These are phyloP conservation scores for Parastagonospora nodorum DNA, from an alignment of 2,329 filamentous ascomycete species.

Conservation along the genomic window DNA sequence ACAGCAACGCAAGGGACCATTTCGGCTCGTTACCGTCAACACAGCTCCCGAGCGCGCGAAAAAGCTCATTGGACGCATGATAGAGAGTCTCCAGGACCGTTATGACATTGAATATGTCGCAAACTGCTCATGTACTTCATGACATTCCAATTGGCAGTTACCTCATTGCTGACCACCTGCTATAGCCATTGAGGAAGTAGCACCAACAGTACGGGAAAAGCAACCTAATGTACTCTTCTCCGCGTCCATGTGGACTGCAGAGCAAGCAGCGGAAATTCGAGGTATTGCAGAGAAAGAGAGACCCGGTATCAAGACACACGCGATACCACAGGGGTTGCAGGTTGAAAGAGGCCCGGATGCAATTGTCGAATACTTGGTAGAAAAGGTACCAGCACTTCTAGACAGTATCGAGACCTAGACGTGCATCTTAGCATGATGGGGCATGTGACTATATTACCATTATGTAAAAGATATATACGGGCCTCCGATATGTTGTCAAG, in stretches of 20 bases:
- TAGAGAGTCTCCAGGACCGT: conserved; percentile 64
- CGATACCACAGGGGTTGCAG: conserved; percentile 60
- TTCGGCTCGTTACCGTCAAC: conserved; percentile 70
- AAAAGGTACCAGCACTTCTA: conserved; percentile 46
- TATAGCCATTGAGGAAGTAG: conserved; percentile 61
- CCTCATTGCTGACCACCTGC: background rate
- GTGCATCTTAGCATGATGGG: background rate
- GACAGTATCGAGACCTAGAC: conserved; percentile 11
- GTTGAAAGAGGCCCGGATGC: conserved; percentile 60
- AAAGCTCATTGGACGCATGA: conserved; percentile 64
- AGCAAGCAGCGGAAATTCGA: conserved; percentile 55
- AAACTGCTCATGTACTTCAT: conserved; percentile 63
- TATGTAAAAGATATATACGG: background rate
- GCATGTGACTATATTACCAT: no score
- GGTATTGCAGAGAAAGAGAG: conserved; percentile 51
- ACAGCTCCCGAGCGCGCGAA: conserved; percentile 69
- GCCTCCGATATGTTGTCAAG: no score
- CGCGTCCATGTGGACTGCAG: conserved; percentile 63
- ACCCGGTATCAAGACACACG: conserved; percentile 58
- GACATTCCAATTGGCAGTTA: background rate
- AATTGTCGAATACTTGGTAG: conserved; percentile 58
- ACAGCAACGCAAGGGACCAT: conserved; percentile 54
- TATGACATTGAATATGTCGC: conserved; percentile 67
- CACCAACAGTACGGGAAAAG: conserved; percentile 56
- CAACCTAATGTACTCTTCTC: conserved; percentile 65